Evolutionary conservation across 2,329 filamentous ascomycete genomes (phyloP).

Genomic region (Thermochaetoides dissita): DNA sequence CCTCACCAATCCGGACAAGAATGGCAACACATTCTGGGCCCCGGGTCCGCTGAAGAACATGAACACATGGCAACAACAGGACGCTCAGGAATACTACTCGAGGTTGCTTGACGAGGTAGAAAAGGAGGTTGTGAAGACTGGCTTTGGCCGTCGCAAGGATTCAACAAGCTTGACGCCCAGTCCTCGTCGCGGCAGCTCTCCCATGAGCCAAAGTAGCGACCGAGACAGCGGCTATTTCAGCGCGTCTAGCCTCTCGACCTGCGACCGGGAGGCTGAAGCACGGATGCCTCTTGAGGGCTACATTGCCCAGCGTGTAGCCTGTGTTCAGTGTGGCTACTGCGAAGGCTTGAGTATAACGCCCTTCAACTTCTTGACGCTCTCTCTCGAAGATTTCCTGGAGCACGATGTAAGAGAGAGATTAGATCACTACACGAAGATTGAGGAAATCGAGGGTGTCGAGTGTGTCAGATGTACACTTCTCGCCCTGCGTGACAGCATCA

Average conservation of each 20-base stretch:
- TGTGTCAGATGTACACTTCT: slow-evolving; percentile 82
- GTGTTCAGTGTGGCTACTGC: slow-evolving; percentile 70
- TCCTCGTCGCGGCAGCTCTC: slow-evolving; percentile 37
- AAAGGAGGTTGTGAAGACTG: slow-evolving; percentile 50
- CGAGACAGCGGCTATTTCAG: slow-evolving; percentile 46
- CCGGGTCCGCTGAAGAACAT: slow-evolving; percentile 73
- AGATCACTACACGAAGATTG: slow-evolving; percentile 71
- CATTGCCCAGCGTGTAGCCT: slow-evolving; percentile 77
- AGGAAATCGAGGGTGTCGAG: slow-evolving; percentile 77
- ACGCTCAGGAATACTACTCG: slow-evolving; percentile 94
- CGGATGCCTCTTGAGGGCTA: slow-evolving; percentile 78
- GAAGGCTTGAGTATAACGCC: slow-evolving; percentile 82
- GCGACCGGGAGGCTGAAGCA: slow-evolving; percentile 24
- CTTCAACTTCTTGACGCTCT: slow-evolving; percentile 86
- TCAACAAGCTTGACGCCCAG: slow-evolving; percentile 24
- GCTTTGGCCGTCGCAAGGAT: slow-evolving; percentile 24
- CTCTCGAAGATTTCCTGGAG: slow-evolving; percentile 48
- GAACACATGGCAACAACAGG: slow-evolving; percentile 91
- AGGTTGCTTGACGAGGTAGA: slow-evolving; percentile 78
- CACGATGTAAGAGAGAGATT: slow-evolving; percentile 68
- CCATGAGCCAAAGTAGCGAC: slow-evolving; percentile 41
- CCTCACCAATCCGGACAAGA: slow-evolving; percentile 55
- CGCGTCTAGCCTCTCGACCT: slow-evolving; percentile 22
- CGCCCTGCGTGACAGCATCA: slow-evolving; percentile 34
- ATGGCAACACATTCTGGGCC: slow-evolving; percentile 69